These are phyloP conservation scores for Oryza meyeriana DNA, from an alignment of 176 grass and related monocot species.

Conservation along the genomic window DNA sequence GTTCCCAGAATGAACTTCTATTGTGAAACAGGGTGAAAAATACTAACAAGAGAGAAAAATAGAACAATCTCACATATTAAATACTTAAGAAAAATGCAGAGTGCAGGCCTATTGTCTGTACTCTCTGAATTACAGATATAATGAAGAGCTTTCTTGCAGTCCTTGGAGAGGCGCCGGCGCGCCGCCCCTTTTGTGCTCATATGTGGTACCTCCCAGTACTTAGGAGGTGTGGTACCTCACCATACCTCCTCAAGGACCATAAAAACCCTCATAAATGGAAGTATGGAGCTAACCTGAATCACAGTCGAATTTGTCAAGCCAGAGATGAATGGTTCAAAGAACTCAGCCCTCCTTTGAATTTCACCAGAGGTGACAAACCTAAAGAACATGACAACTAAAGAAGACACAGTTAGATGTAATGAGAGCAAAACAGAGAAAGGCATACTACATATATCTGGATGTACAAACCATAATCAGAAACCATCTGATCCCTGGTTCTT, in stretches of 20 bases:
- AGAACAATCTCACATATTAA: neutral
- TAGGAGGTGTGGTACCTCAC: neutral
- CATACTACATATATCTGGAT: neutral
- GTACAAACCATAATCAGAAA: constrained; percentile 91
- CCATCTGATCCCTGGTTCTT: constrained; percentile 57
- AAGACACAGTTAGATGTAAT: constrained; percentile 23
- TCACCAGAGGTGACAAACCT: constrained; percentile 93
- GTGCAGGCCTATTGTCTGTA: neutral
- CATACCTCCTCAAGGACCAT: neutral
- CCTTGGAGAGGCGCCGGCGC: neutral
- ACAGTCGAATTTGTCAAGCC: constrained; percentile 67
- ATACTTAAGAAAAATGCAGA: constrained; percentile 3
- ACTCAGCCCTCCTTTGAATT: constrained; percentile 83
- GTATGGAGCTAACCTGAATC: constrained; percentile 53
- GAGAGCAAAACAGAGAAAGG: constrained; percentile 5
- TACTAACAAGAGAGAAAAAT: neutral
- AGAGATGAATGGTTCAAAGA: constrained; percentile 88
- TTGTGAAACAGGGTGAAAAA: neutral
- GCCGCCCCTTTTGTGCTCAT: too few relatives aligned
- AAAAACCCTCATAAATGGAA: neutral
- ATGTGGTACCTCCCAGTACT: neutral
- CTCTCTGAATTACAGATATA: neutral
- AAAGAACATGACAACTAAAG: constrained; percentile 96
- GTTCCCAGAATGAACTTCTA: constrained; percentile 18
- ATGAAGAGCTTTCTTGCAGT: neutral